phyloP scores from a whole-genome alignment of 176 grass and related monocot genomes.

The Hordeum marinum region DNA sequence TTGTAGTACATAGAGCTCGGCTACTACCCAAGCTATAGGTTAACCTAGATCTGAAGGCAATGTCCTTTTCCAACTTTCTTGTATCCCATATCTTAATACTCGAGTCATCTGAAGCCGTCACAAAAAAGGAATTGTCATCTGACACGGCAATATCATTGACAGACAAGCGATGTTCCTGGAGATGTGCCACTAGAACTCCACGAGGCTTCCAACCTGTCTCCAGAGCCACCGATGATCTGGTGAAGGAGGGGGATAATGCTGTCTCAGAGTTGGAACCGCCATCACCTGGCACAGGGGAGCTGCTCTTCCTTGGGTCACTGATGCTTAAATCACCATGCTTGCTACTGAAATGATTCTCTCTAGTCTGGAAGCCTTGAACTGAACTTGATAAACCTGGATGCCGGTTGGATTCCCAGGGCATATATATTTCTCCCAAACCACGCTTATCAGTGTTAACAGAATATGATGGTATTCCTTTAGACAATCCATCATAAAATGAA shows the following conservation, averaged over 20 bases:
- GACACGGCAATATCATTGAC: conserved; percentile 89
- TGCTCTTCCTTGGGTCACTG: conserved; percentile 61
- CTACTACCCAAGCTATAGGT: conserved; percentile 68
- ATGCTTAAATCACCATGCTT: conserved; percentile 70
- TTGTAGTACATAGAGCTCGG: conserved; percentile 78
- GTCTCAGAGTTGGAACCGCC: conserved; percentile 52
- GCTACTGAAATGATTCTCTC: conserved; percentile 64
- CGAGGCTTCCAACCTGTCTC: conserved; percentile 87
- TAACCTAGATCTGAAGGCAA: conserved; percentile 93
- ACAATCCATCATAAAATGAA: conserved; percentile 79
- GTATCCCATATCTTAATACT: conserved; percentile 98
- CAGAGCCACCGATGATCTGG: conserved; percentile 39
- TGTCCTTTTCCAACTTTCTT: conserved; percentile 94
- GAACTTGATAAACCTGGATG: conserved; percentile 24
- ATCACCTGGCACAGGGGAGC: conserved; percentile 54
- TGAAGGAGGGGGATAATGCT: conserved; percentile 50
- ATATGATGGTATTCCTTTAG: conserved; percentile 90
- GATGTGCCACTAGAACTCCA: conserved; percentile 89
- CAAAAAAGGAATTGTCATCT: conserved; percentile 75
- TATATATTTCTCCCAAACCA: conserved; percentile 18
- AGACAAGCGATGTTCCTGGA: conserved; percentile 81
- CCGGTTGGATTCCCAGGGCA: conserved; percentile 21
- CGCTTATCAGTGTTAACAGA: conserved; percentile 42
- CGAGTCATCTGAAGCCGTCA: conserved; percentile 87
- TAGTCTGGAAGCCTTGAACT: conserved; percentile 47